Conservation (phyloP, 176 grass and related monocot genomes). For the Coix lacrymajobi region DNA sequence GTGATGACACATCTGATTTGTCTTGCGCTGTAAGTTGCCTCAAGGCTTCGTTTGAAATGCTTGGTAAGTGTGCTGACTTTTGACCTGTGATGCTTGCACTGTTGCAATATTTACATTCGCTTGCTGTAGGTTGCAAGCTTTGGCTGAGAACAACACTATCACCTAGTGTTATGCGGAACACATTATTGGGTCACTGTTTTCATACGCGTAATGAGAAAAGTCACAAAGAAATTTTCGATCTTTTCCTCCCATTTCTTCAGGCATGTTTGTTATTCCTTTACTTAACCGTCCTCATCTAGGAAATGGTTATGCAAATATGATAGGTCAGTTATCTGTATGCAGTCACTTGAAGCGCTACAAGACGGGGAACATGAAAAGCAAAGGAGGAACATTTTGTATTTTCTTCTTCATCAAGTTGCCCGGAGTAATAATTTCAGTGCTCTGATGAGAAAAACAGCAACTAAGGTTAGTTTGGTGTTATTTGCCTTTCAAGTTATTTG, state of each 20-base stretch:
- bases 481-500: slow-evolving; percentile 25
- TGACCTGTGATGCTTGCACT: not conserved
- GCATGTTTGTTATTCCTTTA: slow-evolving; percentile 36
- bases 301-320: slow-evolving; percentile 19
- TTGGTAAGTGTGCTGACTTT: slow-evolving; percentile 56
- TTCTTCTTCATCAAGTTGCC: slow-evolving; percentile 97
- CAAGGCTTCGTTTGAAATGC: slow-evolving; percentile 94
- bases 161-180: slow-evolving; percentile 92
- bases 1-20: slow-evolving; percentile 88
- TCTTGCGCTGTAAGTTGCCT: slow-evolving; percentile 95
- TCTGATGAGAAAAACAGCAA: slow-evolving; percentile 81
- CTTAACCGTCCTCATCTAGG: not conserved
- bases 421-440: slow-evolving; percentile 90
- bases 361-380: slow-evolving; percentile 97
- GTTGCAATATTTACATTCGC: slow-evolving; percentile 6
- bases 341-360: slow-evolving; percentile 96
- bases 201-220: slow-evolving; percentile 95
- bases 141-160: slow-evolving; percentile 96
- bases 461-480: slow-evolving; percentile 56
- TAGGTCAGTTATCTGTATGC: slow-evolving; percentile 31
- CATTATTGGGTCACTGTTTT: slow-evolving; percentile 94
- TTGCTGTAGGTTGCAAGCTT: slow-evolving; percentile 83
- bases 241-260: slow-evolving; percentile 98
- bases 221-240: slow-evolving; percentile 97
- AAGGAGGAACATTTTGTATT: slow-evolving; percentile 96